Evolutionary conservation across 306 rosid species (phyloP), one percentile per base, ranked within the genome.

Genomic region (Acacia crassicarpa): DNA sequence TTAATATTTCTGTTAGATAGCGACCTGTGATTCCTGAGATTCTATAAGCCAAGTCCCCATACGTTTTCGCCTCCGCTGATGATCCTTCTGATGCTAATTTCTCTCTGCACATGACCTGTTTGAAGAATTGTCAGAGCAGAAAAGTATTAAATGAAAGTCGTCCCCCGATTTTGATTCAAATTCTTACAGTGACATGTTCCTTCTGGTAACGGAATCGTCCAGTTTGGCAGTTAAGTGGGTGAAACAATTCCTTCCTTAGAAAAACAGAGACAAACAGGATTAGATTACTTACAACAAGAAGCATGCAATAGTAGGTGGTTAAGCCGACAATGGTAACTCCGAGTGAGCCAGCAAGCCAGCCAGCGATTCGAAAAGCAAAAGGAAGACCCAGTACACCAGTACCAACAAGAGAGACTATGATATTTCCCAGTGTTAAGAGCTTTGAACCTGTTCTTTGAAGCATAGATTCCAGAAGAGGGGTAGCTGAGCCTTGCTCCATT

Each of bases 221-320:
- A 38, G 41, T 38, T 6, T 38, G 41, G 41, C 41, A 38, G 41
- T 38, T 38, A 38, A 38, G 41, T 1, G 41, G 41, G 41, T 38
- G 41, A 38, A 38, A 38, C 41, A 38, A 38, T 38, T 38, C 41
- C 16, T 68, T 10, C 2, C 10, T n/a, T 27, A 45, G 44, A 51
- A 65, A 33, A 17, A 67, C 27, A 65, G 27, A 33, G 71, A 33
- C 8, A 25, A 23, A 72, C 11, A 63, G 45, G 65, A 0, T 11
- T 7, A 81, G 70, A 74, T 77, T 23, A 90, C 94, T 68, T 14
- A 94, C 98, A 81, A 92, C 97, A 6, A 94, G 85, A 15, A 92
- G 92, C 97, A 94, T 92, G 91, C 98, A 92, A 41, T 89, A 94
- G 86, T 79, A 91, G 80, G 92, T 88, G 77, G 90, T 61, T 76